Conservation (phyloP, 768 basidiomycete species). For the Dacryopinax spathularia region DNA sequence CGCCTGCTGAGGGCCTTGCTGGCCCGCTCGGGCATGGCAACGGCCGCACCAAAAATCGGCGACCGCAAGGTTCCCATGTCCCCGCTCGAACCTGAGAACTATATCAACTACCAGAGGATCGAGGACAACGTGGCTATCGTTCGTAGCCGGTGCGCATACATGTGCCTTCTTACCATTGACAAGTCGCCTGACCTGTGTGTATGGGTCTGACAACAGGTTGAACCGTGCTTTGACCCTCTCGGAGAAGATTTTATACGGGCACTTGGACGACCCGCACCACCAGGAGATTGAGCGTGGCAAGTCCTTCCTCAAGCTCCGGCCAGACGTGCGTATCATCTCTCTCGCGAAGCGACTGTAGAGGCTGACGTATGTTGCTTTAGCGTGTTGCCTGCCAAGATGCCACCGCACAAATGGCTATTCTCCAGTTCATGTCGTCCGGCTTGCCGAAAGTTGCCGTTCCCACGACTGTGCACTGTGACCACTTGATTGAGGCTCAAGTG, state of each 20-base stretch:
- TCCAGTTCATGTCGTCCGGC: conserved; percentile 98
- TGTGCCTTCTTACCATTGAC: not conserved
- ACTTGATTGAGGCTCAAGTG: conserved; percentile 85
- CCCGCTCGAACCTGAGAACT: conserved; percentile 62
- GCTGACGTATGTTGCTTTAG: conserved; percentile 31
- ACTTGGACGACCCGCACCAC: conserved; percentile 69
- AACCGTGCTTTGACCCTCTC: conserved; percentile 91
- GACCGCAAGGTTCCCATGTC: conserved; percentile 87
- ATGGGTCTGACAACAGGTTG: conserved; percentile 37
- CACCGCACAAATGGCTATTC: conserved; percentile 71
- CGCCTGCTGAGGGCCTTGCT: not conserved
- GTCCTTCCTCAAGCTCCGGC: conserved; percentile 75
- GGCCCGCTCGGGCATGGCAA: conserved; percentile 42
- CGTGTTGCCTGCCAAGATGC: not conserved
- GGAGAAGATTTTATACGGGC: conserved; percentile 95
- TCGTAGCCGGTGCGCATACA: conserved; percentile 49
- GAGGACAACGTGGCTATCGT: conserved; percentile 91
- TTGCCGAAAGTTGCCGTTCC: conserved; percentile 65
- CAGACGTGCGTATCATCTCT: conserved; percentile 94
- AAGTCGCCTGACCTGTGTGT: conserved; percentile 9
- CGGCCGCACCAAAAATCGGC: conserved; percentile 63
- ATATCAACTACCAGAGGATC: conserved; percentile 92
- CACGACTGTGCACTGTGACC: conserved; percentile 81
- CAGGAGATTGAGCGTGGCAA: conserved; percentile 65
- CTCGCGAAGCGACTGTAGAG: conserved; percentile 88